Evolutionary conservation across 495 filamentous ascomycete species (phyloP), one percentile per base, ranked within the genome.

Genomic region (Eremomyces bilateralis): DNA sequence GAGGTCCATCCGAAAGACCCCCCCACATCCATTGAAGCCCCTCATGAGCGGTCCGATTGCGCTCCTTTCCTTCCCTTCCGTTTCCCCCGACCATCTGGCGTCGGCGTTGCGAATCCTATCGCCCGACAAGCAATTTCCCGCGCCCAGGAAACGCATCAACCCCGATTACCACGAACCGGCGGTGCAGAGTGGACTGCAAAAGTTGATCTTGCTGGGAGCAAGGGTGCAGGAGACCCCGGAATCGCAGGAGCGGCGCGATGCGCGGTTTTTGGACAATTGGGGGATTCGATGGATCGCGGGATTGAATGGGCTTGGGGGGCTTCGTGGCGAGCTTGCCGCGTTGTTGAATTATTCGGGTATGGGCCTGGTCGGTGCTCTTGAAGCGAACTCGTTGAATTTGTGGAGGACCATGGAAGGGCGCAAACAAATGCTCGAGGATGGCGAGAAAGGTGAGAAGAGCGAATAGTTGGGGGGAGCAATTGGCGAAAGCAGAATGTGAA

Each of bases 391-490:
- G 21, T 76, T 69, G 67, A 80, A 67, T 46, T 46, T 94, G 28
- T 94, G 81, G 63, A 61, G 84, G 38, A 78, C 81, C 17, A 55
- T 91, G 46, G 81, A 94, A 64, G 69, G 79, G 28, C 61, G 82
- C 47, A 64, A 71, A 53, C 64, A 54, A 27, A 71, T 74, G 51
- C 54, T 94, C 53, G 78, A 90, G 50, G 80, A 85, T 41, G 76
- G 78, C 45, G 57, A 60, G 44, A 67, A 64, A 41, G 58, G 50
- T 15, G 53, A 38, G 20, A 28, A 16, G 8, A 32, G 10, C 10
- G 30, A 32, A n/a, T n/a, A n/a, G n/a, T n/a, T n/a, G n/a, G n/a
- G n/a, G n/a, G n/a, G n/a, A n/a, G n/a, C n/a, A n/a, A n/a, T n/a
- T n/a, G n/a, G n/a, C n/a, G n/a, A n/a, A n/a, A n/a, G n/a, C n/a